Evolutionary conservation across 495 filamentous ascomycete genomes (phyloP).

Genomic region (Lentithecium fluviatile): DNA sequence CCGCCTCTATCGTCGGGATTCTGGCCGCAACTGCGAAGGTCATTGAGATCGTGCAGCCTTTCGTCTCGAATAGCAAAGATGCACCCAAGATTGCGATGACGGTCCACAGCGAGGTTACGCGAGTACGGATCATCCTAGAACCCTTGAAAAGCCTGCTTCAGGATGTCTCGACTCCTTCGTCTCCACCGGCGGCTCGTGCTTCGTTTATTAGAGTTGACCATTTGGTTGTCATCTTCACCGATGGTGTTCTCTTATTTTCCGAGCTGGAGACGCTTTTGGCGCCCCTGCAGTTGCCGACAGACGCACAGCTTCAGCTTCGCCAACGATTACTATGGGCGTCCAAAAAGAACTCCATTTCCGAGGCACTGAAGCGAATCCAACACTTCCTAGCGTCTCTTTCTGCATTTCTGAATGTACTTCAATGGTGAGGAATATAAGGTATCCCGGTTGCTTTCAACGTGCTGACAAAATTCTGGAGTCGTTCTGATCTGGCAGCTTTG

Average conservation of each 20-base stretch:
- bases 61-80: slow-evolving; percentile 1
- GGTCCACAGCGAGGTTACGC: slow-evolving; percentile 3
- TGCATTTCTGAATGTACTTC: background rate
- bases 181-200: background rate
- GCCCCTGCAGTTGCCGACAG: background rate
- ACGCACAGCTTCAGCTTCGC: background rate
- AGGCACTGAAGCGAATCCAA: background rate
- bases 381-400: background rate
- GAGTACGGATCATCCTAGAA: background rate
- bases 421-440: background rate
- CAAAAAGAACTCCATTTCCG: background rate
- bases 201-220: slow-evolving; percentile 17
- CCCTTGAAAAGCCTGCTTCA: slow-evolving; percentile 1
- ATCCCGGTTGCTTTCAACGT: background rate
- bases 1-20: slow-evolving; percentile 17
- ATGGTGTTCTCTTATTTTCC: slow-evolving; percentile 12
- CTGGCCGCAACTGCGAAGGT: slow-evolving; percentile 13
- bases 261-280: background rate
- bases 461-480: background rate
- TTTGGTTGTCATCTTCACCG: slow-evolving; percentile 4
- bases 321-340: background rate
- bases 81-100: background rate
- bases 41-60: slow-evolving; percentile 1
- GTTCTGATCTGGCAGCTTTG: background rate
- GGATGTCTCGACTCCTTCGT: background rate